Percentiles rank a stretch among this genome's conserved stretches.
These are phyloP conservation scores for Trichosanthes cucumerina DNA, from an alignment of 306 rosid genomes.

Conservation along the genomic window DNA sequence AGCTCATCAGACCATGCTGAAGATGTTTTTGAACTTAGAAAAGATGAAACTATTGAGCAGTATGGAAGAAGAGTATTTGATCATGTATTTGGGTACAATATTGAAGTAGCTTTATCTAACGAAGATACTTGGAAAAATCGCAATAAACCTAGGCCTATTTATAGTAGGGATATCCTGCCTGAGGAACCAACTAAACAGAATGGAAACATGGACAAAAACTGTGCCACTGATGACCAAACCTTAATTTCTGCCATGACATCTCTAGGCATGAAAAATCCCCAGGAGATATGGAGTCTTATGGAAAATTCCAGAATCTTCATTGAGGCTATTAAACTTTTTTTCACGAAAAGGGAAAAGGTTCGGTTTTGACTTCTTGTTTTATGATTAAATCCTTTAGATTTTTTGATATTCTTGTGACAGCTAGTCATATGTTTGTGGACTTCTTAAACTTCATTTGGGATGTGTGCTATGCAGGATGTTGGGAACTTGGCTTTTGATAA, in stretches of 20 bases:
- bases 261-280: conserved; percentile 93
- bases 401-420: background rate
- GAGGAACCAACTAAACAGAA: conserved; percentile 52
- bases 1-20: conserved; percentile 69
- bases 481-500: conserved; percentile 89
- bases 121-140: conserved; percentile 98
- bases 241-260: conserved; percentile 80
- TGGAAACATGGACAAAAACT: conserved; percentile 45
- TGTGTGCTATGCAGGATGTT: conserved; percentile 42
- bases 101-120: conserved; percentile 78
- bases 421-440: background rate
- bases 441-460: background rate
- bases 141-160: conserved; percentile 74
- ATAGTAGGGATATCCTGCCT: conserved; percentile 52
- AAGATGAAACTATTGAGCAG: conserved; percentile 70
- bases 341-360: conserved; percentile 73
- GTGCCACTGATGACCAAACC: conserved; percentile 28
- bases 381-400: conserved; percentile 14
- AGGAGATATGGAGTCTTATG: conserved; percentile 84
- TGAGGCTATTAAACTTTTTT: conserved; percentile 71
- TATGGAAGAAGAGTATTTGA: conserved; percentile 88
- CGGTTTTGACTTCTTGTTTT: conserved; percentile 13
- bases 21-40: conserved; percentile 70
- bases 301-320: conserved; percentile 76
- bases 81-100: conserved; percentile 94